Evolutionary conservation across 2,329 filamentous ascomycete genomes (phyloP).

Genomic region (Pyricularia sp.): DNA sequence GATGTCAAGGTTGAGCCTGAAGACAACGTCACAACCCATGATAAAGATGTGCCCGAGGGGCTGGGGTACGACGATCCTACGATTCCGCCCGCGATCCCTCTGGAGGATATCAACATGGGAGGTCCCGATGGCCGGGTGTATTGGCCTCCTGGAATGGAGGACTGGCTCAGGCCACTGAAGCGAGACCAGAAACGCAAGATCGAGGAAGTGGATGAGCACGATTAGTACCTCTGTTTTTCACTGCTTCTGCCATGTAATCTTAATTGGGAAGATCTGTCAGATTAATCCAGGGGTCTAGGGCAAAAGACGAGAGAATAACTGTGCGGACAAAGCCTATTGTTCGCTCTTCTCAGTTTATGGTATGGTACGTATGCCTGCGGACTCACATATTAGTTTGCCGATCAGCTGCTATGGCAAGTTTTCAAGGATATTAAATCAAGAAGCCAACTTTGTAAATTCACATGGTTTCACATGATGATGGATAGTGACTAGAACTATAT

Average conservation of each 20-base stretch:
- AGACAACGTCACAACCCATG: slow-evolving; percentile 22
- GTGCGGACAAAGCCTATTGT: no score
- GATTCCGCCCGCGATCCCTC: slow-evolving; percentile 35
- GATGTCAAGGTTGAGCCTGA: slow-evolving; percentile 21
- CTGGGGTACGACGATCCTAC: slow-evolving; percentile 18
- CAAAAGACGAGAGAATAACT: not conserved
- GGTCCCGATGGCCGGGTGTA: slow-evolving; percentile 75
- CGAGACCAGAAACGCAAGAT: slow-evolving; percentile 43
- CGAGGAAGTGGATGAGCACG: slow-evolving; percentile 23
- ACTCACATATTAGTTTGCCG: no score
- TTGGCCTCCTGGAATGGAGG: slow-evolving; percentile 84
- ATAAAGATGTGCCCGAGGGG: slow-evolving; percentile 29
- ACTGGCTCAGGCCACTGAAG: slow-evolving; percentile 80
- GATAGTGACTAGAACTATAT: no score
- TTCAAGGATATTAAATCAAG: no score
- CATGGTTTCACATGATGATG: no score
- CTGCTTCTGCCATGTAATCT: not conserved
- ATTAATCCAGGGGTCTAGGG: not conserved
- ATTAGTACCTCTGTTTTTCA: slow-evolving; percentile 7
- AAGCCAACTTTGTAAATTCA: no score
- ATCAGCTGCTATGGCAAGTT: no score
- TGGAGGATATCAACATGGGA: slow-evolving; percentile 76
- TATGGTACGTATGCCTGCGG: no score
- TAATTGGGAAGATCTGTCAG: not conserved
- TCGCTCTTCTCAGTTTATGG: no score